These are phyloP conservation scores for Rhizopogon roseolus DNA, from an alignment of 768 basidiomycete species.

Conservation along the genomic window DNA sequence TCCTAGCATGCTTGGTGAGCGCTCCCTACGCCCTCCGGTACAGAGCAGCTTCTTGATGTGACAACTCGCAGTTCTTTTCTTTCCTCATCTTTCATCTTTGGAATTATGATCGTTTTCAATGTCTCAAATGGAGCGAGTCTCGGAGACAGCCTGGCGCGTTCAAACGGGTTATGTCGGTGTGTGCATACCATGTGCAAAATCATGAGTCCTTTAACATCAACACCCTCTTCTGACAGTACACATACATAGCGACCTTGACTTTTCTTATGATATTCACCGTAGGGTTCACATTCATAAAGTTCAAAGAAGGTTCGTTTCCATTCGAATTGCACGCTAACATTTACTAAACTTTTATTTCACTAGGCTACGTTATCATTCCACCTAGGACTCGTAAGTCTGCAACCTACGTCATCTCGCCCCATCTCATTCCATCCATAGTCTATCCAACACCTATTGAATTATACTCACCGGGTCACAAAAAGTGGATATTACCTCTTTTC, in stretches of 20 bases:
- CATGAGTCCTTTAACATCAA: neutral
- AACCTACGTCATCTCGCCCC: neutral
- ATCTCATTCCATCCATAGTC: slow-evolving; percentile 29
- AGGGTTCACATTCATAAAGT: slow-evolving; percentile 61
- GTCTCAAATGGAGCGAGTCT: slow-evolving; percentile 61
- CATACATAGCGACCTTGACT: slow-evolving; percentile 70
- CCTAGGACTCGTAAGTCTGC: slow-evolving; percentile 10
- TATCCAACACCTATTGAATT: slow-evolving; percentile 49
- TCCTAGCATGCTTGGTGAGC: slow-evolving; percentile 60
- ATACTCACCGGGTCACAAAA: slow-evolving; percentile 42
- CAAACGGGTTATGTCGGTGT: slow-evolving; percentile 86
- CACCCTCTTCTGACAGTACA: slow-evolving; percentile 45
- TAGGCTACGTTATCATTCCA: slow-evolving; percentile 12
- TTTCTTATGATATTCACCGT: slow-evolving; percentile 62
- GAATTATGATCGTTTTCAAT: slow-evolving; percentile 73
- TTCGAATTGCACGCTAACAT: neutral
- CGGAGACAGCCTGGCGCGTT: slow-evolving; percentile 81
- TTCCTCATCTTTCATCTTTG: slow-evolving; percentile 76
- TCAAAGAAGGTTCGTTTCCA: slow-evolving; percentile 54
- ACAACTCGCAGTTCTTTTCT: slow-evolving; percentile 48
- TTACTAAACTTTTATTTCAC: neutral
- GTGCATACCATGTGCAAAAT: slow-evolving; percentile 17
- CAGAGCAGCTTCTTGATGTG: neutral
- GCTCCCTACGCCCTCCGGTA: neutral
- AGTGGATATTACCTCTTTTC: slow-evolving; percentile 64